Percentiles rank a stretch among this genome's conserved stretches.
Conservation (phyloP, 495 filamentous ascomycete genomes). For the Aspergillus incahuasiensis region DNA sequence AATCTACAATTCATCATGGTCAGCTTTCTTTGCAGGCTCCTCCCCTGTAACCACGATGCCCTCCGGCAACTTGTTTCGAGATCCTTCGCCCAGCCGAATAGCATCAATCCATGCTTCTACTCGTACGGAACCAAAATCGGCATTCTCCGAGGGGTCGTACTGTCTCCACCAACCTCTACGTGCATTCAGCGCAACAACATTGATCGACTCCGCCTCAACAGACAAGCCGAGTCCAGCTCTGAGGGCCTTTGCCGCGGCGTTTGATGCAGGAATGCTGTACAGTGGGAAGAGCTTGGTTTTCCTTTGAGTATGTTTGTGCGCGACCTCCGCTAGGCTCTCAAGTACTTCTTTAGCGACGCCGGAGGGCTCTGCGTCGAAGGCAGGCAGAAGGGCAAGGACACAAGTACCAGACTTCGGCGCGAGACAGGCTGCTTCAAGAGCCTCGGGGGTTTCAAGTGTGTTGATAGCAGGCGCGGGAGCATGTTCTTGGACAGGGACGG, state of each 20-base stretch:
- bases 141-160: slow-evolving; percentile 50
- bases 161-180: slow-evolving; percentile 81
- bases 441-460: slow-evolving; percentile 50
- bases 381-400: slow-evolving; percentile 72
- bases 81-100: slow-evolving; percentile 78
- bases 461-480: slow-evolving; percentile 38
- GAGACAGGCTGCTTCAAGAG: slow-evolving; percentile 67
- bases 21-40: slow-evolving; percentile 39
- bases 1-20: slow-evolving; percentile 37
- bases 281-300: slow-evolving; percentile 74
- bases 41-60: slow-evolving; percentile 50
- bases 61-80: slow-evolving; percentile 76
- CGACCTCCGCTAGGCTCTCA: slow-evolving; percentile 63
- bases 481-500: slow-evolving; percentile 35
- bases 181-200: slow-evolving; percentile 79
- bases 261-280: slow-evolving; percentile 64
- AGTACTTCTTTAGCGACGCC: slow-evolving; percentile 51
- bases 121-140: slow-evolving; percentile 50
- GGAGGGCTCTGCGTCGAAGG: slow-evolving; percentile 43
- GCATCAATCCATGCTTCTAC: slow-evolving; percentile 85
- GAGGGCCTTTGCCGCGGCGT: slow-evolving; percentile 52
- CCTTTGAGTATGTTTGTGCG: slow-evolving; percentile 63
- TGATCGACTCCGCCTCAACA: slow-evolving; percentile 37
- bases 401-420: slow-evolving; percentile 75
- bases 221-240: slow-evolving; percentile 57